Base-by-base conservation (phyloP, 495 filamentous ascomycete species). In the Penicillium alfredii region DNA sequence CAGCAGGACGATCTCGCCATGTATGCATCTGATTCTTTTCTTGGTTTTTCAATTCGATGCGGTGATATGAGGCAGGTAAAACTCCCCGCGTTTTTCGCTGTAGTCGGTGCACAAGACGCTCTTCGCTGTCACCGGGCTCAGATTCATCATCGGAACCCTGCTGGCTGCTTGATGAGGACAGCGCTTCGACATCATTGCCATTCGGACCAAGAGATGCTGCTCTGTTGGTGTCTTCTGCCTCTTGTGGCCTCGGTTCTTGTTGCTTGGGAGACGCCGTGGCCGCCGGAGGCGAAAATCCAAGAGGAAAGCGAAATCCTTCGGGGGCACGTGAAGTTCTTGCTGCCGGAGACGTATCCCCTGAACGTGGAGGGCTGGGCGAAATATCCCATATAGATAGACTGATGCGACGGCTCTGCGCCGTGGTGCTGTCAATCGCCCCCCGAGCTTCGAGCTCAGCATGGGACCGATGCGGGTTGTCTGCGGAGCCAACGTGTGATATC, bases 41-140 rank as follows among this genome's bases (percentile, higher is more conserved):
- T 9, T 61, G 52, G 22, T 70, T 48, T 49, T 69, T 45, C 40
- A 61, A 55, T 49, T 94, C 80, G 24, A 97, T 66, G 44, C 84
- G 77, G 28, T 93, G 70, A 82, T 84, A 94, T 3, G 90, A 96
- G 4, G 90, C 90, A 22, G 90, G 89, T 27, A 97, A 72, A 10
- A 95, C 88, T 22, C 89, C 89, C 35, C 78, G 80, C 28, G 90
- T 90, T 40, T 63, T 77, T 28, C 68, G 73, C 25, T 72, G 62
- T 10, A 67, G 49, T 33, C 50, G 52, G 42, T 55, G 47, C 8
- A 79, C 55, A 26, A 40, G 44, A 17, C 40, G 36, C 15, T 61
- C 56, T 34, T 62, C 48, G 1, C 32, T n/a, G n/a, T n/a, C 39
- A 8, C 43, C 43, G 30, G 45, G 39, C 2, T 51, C 40, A 8